Conservation (phyloP, 371 early-diverging fungal genomes). For the Synchytrium microbalum region DNA sequence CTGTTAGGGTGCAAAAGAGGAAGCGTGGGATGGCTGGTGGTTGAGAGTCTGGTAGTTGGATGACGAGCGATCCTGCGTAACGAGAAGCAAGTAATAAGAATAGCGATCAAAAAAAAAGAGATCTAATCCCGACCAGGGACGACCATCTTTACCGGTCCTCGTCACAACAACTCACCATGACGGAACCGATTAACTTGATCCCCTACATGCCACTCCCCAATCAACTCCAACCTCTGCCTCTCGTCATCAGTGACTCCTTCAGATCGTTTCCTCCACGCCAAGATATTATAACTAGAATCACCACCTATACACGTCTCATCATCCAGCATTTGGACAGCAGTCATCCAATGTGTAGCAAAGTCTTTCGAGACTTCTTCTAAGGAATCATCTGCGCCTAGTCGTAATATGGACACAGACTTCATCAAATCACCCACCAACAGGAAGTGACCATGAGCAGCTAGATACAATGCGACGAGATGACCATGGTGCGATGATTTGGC, state of each 20-base stretch:
- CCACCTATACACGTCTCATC: constrained; percentile 55
- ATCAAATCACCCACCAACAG: constrained; percentile 84
- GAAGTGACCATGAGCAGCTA: constrained; percentile 58
- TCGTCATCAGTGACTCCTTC: constrained; percentile 34
- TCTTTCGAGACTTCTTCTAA: constrained; percentile 58
- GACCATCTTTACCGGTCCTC: background rate
- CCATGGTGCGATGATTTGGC: constrained; percentile 37
- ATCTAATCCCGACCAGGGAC: background rate
- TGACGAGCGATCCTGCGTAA: constrained; percentile 58
- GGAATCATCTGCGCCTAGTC: constrained; percentile 28
- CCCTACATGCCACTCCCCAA: constrained; percentile 72
- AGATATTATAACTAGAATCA: constrained; percentile 54
- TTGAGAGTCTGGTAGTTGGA: constrained; percentile 54
- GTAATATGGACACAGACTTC: constrained; percentile 61
- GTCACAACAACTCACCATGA: constrained; percentile 45
- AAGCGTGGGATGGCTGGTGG: constrained; percentile 45
- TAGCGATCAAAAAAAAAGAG: constrained; percentile 6
- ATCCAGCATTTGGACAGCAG: constrained; percentile 52
- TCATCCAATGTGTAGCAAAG: constrained; percentile 57
- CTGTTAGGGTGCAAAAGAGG: constrained; percentile 69
- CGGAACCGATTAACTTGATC: constrained; percentile 70
- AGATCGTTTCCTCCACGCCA: constrained; percentile 43
- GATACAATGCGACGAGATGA: constrained; percentile 47
- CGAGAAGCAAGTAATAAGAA: constrained; percentile 8
- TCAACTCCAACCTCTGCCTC: constrained; percentile 43